Percentiles rank a stretch among this genome's conserved stretches.
phyloP scores from a whole-genome alignment of 805 yeast species.

The Myxozyma lipomycoides region DNA sequence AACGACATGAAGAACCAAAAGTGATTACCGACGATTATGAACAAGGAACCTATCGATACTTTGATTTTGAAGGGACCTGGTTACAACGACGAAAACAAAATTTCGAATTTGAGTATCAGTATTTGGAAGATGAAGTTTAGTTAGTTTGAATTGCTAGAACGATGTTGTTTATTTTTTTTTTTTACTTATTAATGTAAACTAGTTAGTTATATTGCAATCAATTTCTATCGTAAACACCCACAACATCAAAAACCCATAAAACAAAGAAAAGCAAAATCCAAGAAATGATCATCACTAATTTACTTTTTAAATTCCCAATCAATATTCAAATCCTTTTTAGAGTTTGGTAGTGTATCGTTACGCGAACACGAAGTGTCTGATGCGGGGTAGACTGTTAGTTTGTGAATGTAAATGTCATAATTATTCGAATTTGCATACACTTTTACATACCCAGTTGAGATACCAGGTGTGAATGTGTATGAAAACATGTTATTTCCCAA shows the following conservation, averaged over 20 bases:
- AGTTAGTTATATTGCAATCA: too few species aligned
- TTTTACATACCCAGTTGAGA: neutral
- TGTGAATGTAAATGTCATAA: neutral
- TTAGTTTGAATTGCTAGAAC: too few species aligned
- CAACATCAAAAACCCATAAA: too few species aligned
- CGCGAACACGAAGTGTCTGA: neutral
- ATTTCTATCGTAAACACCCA: too few species aligned
- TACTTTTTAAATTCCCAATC: too few species aligned
- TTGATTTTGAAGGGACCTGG: conserved; percentile 63
- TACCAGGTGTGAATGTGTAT: neutral
- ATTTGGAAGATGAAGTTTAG: conserved; percentile 40
- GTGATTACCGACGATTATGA: conserved; percentile 43
- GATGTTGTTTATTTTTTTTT: too few species aligned
- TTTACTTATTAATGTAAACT: neutral
- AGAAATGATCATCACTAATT: too few species aligned
- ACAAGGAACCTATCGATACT: conserved; percentile 65
- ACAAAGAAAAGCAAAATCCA: too few species aligned
- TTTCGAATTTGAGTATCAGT: conserved; percentile 50
- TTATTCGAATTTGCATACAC: neutral
- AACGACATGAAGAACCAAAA: conserved; percentile 56
- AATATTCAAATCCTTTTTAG: neutral
- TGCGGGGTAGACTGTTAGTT: neutral
- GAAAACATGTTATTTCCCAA: neutral
- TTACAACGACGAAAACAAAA: conserved; percentile 57
- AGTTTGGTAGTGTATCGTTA: neutral